phyloP scores from a whole-genome alignment of 2,329 filamentous ascomycete species.

The Paradendryphiella salina region DNA sequence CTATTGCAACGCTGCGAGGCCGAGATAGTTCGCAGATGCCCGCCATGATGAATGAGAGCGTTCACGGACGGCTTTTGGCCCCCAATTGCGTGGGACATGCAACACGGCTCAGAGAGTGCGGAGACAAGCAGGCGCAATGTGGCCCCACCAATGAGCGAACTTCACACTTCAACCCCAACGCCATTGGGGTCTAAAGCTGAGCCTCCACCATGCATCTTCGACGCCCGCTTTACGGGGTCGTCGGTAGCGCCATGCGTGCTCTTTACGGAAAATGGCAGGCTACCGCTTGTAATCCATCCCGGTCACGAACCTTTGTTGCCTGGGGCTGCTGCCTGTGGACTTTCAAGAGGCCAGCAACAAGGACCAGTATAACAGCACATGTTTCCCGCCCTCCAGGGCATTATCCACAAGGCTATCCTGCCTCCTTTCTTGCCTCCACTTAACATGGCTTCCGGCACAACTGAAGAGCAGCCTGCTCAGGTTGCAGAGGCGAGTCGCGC shows the following conservation, averaged over 20 bases:
- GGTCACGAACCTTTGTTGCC: conserved; percentile 22
- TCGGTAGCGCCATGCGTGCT: conserved; percentile 4
- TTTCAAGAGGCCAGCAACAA: conserved; percentile 36
- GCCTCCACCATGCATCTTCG: conserved; percentile 6
- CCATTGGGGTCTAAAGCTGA: conserved; percentile 25
- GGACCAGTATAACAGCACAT: conserved; percentile 28
- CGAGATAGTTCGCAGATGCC: conserved; percentile 22
- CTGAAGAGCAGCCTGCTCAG: conserved; percentile 25
- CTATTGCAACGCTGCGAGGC: conserved; percentile 6
- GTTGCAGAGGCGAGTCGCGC: conserved; percentile 24
- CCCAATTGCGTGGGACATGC: conserved; percentile 28
- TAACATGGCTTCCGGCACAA: conserved; percentile 29
- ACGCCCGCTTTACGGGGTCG: conserved; percentile 6
- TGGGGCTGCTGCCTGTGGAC: conserved; percentile 16
- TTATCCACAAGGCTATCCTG: conserved; percentile 28
- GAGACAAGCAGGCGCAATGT: neutral
- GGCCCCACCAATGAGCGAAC: conserved; percentile 1
- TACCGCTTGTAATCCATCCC: neutral
- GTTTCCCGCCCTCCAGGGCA: conserved; percentile 20
- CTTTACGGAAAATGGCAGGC: neutral
- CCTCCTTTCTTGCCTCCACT: conserved; percentile 5
- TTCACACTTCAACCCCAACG: neutral
- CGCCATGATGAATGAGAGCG: conserved; percentile 16
- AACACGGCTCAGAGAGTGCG: conserved; percentile 7
- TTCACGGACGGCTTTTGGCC: conserved; percentile 31